Evolutionary conservation across 176 grass and related monocot genomes (phyloP), one percentile per base, ranked within the genome.

Genomic region (Aegilops speltoides): DNA sequence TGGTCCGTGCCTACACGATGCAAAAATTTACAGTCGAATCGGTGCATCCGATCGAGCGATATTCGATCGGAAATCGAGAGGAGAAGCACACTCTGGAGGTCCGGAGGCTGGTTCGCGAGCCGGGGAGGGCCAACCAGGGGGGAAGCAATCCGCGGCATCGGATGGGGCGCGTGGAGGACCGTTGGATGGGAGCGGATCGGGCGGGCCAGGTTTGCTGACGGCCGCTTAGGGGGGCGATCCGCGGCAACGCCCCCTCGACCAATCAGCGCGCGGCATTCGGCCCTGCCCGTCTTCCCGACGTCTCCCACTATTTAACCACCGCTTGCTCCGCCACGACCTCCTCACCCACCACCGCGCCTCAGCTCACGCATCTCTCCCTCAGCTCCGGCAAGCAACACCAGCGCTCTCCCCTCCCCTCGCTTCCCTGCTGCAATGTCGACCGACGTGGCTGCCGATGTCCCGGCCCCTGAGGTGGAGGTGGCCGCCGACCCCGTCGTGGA

Each of bases 31-130:
- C 0, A 80, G 0, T 0, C 0, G 0, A 24, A 90, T 78, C 9
- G 10, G 61, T 83, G 0, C 0, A 75, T 3, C 8, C 0, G 0
- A 48, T 0, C 0, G 40, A 0, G 88, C 89, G 87, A 89, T 89
- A 90, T 93, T 87, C 0, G 23, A 15, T 61, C 62, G 52, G 78
- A 87, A 95, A 95, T 81, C 68, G 76, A 83, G 88, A 83, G 54
- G 87, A 92, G 92, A 98, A 98, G 87, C 95, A 98, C 95, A 97
- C 87, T 62, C 17, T 43, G 54, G 76, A 86, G 38, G n/a, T 54
- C 25, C 6, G 70, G 70, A 80, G 31, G n/a, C 57, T 13, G 23
- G 84, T 12, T 73, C 41, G 2, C 0, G 65, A 52, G 81, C n/a
- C 9, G 29, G 64, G 50, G 16, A 54, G 41, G 36, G 64, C 62